These are phyloP conservation scores for Aspergillus sclerotiicarbonarius DNA, from an alignment of 495 filamentous ascomycete genomes.

Conservation along the genomic window DNA sequence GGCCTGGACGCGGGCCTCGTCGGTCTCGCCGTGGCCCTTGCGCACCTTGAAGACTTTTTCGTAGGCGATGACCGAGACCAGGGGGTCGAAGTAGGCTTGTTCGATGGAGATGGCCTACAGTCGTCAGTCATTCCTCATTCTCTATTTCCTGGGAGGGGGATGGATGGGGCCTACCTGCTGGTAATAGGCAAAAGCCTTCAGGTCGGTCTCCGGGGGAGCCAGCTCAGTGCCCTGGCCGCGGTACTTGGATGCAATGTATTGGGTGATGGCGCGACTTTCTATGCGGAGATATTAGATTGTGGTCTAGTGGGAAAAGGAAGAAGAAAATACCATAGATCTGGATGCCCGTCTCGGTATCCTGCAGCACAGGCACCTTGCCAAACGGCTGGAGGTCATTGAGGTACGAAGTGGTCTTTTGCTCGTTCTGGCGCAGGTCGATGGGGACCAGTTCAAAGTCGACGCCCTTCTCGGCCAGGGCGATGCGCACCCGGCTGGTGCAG, in stretches of 20 bases:
- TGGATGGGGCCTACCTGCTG: not conserved
- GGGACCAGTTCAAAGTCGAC: not conserved
- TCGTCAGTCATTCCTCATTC: not conserved
- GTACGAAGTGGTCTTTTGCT: not conserved
- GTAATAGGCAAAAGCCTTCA: not conserved
- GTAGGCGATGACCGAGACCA: not conserved
- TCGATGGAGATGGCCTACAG: not conserved
- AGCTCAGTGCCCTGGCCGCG: slow-evolving; percentile 3
- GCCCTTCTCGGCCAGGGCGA: slow-evolving; percentile 2
- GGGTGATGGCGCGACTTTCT: slow-evolving; percentile 2
- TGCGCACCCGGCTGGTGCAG: not conserved
- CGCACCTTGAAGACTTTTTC: slow-evolving; percentile 1
- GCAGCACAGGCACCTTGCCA: slow-evolving; percentile 1
- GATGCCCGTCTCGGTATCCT: slow-evolving; percentile 1
- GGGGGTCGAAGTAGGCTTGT: slow-evolving; percentile 2
- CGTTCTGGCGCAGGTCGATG: not conserved
- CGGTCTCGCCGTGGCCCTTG: not conserved
- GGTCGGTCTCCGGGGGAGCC: not conserved
- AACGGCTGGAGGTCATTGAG: not conserved
- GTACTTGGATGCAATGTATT: slow-evolving; percentile 1
- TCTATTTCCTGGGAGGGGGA: not conserved
- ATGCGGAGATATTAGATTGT: not conserved
- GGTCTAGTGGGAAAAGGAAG: too few relatives aligned
- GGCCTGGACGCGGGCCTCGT: not conserved
- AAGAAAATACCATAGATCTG: not conserved